phyloP scores from a whole-genome alignment of 768 basidiomycete species.

The Lactifluus volemus region DNA sequence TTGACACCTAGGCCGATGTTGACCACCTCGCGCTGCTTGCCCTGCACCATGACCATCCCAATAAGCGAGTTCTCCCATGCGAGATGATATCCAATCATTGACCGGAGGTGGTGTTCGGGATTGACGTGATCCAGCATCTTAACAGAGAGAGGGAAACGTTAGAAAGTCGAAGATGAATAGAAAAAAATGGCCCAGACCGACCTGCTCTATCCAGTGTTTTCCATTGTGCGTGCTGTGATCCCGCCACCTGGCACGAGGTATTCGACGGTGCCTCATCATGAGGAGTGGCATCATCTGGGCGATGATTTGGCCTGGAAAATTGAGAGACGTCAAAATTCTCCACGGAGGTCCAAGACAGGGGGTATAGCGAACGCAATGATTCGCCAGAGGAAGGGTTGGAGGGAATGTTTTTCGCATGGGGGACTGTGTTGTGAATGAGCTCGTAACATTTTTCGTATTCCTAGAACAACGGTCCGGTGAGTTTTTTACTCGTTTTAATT shows the following conservation, averaged over 20 bases:
- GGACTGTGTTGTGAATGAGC: constrained; percentile 51
- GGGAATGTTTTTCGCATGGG: constrained; percentile 40
- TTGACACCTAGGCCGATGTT: constrained; percentile 80
- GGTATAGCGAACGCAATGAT: constrained; percentile 49
- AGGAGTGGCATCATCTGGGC: constrained; percentile 68
- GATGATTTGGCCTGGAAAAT: constrained; percentile 51
- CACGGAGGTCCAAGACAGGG: not conserved
- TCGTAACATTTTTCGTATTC: constrained; percentile 65
- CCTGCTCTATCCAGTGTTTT: constrained; percentile 81
- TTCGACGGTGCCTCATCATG: constrained; percentile 80
- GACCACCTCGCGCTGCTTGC: constrained; percentile 61
- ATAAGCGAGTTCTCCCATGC: constrained; percentile 59
- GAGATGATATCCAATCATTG: constrained; percentile 76
- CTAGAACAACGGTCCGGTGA: constrained; percentile 28
- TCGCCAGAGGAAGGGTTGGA: constrained; percentile 53
- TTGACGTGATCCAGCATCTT: constrained; percentile 52
- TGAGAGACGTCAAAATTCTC: constrained; percentile 12
- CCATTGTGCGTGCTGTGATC: constrained; percentile 52
- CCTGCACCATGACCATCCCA: constrained; percentile 84
- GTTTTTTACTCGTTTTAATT: not conserved
- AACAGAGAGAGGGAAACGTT: not conserved
- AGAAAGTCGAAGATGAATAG: not conserved
- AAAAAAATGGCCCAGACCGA: constrained; percentile 22
- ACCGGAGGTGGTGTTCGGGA: constrained; percentile 39
- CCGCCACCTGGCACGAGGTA: constrained; percentile 67